Evolutionary conservation across 768 basidiomycete species (phyloP), one percentile per base, ranked within the genome.

Genomic region (Mycena filopes): DNA sequence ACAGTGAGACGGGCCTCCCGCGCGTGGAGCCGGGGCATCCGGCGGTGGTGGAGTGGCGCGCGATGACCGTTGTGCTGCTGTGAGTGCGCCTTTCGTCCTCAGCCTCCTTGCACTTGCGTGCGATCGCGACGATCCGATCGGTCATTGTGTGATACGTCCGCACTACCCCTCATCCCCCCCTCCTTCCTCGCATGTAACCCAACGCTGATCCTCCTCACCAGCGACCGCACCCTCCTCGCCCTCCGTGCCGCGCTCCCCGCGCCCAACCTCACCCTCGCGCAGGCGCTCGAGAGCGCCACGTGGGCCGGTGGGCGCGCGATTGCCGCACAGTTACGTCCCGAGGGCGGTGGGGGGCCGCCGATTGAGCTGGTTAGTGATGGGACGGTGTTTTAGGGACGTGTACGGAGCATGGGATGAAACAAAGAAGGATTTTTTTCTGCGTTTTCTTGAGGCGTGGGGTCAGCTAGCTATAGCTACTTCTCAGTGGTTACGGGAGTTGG

Each of bases 261-360:
- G 3, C 79, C 82, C 1, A 80, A 89, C 48, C 83, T 98, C 26
- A 85, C 87, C 0, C 85, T 96, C 10, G 91, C 95, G 0, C 97
- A 98, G 75, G 89, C 98, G 0, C 81, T 99, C 36, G 97, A 99
- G 78, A 89, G 90, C 54, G 96, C 96, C 2, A 99, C 96, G 0
- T 99, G 97, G 97, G 97, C 96, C 73, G 95, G 95, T 1, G 97
- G 97, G 4, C 82, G 97, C 5, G 95, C 97, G 78, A 93, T 98
- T 41, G 97, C 97, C 74, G 77, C 82, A 74, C 89, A 86, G 75
- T 80, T 96, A 6, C 91, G 90, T 0, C 80, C 83, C 45, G 89
- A 49, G 29, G 38, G 41, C 3, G 53, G 53, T 0, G 89, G 92
- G 9, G 95, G 95, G 1, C 94, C 94, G 0, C 93, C 93, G 1